phyloP scores from a whole-genome alignment of 2,329 filamentous ascomycete species.

The Penicillium sp. region DNA sequence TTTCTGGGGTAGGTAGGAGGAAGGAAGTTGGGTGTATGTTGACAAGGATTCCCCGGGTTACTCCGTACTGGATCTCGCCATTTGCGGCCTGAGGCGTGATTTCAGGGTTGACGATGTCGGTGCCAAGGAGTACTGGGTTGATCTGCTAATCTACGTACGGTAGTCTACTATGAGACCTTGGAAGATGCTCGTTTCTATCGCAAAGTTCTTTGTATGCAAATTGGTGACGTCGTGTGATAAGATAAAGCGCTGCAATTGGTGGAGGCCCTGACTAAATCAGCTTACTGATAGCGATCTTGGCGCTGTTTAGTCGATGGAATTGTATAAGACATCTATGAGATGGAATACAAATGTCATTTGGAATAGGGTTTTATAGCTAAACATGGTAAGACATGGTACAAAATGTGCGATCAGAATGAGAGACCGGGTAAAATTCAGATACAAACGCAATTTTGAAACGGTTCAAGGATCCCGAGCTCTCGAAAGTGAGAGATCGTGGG shows the following conservation, averaged over 20 bases:
- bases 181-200: background rate
- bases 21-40: background rate
- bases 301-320: background rate
- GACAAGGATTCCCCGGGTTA: background rate
- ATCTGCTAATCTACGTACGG: too few species aligned
- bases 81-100: background rate
- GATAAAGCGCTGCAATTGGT: slow-evolving; percentile 26
- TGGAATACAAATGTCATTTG: background rate
- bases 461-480: background rate
- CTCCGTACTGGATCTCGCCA: slow-evolving; percentile 3
- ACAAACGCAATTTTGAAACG: background rate
- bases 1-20: background rate
- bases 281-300: slow-evolving; percentile 26
- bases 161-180: too few species aligned
- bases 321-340: background rate
- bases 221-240: slow-evolving; percentile 27
- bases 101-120: background rate
- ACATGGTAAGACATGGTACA: background rate
- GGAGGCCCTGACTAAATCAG: slow-evolving; percentile 20
- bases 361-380: background rate
- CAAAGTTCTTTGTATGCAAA: background rate
- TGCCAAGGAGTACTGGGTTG: background rate
- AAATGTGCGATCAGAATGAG: background rate
- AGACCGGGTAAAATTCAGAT: background rate
- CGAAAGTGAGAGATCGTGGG: background rate